Percentiles rank a stretch among this genome's conserved stretches.
These are phyloP conservation scores for Knoxia roxburghii DNA, from an alignment of 257 asterid genomes.

Conservation along the genomic window DNA sequence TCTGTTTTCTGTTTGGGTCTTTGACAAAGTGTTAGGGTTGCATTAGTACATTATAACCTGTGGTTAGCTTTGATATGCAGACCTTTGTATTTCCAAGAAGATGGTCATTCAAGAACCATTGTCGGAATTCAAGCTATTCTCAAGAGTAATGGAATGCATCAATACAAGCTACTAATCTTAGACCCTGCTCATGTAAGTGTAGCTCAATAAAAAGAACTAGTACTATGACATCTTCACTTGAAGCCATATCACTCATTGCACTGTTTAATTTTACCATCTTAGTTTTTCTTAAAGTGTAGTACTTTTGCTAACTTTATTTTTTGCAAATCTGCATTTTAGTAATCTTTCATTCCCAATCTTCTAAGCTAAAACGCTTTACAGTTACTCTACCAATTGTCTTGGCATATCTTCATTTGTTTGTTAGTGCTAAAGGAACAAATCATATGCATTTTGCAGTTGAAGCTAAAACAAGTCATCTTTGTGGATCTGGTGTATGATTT, in stretches of 20 bases:
- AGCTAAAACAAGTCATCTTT: background rate
- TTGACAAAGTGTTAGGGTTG: background rate
- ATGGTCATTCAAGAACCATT: constrained; percentile 92
- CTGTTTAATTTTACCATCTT: background rate
- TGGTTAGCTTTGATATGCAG: constrained; percentile 34
- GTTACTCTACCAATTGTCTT: background rate
- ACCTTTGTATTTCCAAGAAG: constrained; percentile 92
- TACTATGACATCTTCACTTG: too few species aligned
- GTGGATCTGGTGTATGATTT: background rate
- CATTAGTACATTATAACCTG: background rate
- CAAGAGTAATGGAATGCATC: constrained; percentile 46
- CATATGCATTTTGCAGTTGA: background rate
- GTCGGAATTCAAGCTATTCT: constrained; percentile 75
- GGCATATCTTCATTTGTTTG: background rate
- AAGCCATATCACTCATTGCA: background rate
- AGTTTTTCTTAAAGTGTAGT: too few species aligned
- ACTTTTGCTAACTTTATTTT: too few species aligned
- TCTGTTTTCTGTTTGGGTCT: background rate
- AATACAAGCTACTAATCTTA: constrained; percentile 59
- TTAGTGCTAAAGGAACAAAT: background rate
- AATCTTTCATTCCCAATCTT: too few species aligned
- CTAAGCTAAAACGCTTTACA: background rate
- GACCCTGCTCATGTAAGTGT: constrained; percentile 82
- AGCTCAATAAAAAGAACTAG: constrained; percentile 8
- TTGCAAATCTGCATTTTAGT: too few species aligned